Conservation (phyloP, 106 monocot species). For the Agapanthus africanus region DNA sequence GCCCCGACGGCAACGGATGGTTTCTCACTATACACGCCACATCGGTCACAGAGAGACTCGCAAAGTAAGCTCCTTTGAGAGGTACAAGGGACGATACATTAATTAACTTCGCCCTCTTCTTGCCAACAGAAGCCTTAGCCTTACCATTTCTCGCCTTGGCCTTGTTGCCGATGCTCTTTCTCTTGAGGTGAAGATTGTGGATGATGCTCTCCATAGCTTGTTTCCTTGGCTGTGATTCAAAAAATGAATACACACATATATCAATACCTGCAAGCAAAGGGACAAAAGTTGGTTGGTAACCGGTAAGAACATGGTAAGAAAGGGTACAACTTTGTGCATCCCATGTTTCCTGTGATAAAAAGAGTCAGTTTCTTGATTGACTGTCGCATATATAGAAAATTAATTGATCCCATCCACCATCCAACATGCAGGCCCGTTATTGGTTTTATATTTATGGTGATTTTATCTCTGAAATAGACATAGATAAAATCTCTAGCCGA, state of each 20-base stretch:
- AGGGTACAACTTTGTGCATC: neutral
- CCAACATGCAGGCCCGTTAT: too few relatives aligned
- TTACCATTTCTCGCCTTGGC: neutral
- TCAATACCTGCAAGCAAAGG: neutral
- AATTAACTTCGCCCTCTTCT: neutral
- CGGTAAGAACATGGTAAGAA: neutral
- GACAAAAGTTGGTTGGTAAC: neutral
- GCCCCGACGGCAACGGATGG: conserved; percentile 42
- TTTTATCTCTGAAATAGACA: too few relatives aligned
- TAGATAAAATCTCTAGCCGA: too few relatives aligned
- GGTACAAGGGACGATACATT: neutral
- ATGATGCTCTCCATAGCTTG: neutral
- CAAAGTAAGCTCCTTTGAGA: neutral
- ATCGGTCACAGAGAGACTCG: conserved; percentile 10
- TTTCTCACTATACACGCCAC: neutral
- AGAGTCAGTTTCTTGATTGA: conserved; percentile 3
- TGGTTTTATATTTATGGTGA: too few relatives aligned
- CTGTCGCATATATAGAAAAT: too few relatives aligned
- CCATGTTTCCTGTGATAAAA: neutral
- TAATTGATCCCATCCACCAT: too few relatives aligned
- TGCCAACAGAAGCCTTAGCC: too few relatives aligned
- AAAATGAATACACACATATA: neutral
- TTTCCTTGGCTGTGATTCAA: neutral
- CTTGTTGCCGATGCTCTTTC: neutral
- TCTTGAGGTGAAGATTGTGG: neutral